phyloP scores from a whole-genome alignment of 2,329 filamentous ascomycete genomes.

The Colletotrichum sp. region DNA sequence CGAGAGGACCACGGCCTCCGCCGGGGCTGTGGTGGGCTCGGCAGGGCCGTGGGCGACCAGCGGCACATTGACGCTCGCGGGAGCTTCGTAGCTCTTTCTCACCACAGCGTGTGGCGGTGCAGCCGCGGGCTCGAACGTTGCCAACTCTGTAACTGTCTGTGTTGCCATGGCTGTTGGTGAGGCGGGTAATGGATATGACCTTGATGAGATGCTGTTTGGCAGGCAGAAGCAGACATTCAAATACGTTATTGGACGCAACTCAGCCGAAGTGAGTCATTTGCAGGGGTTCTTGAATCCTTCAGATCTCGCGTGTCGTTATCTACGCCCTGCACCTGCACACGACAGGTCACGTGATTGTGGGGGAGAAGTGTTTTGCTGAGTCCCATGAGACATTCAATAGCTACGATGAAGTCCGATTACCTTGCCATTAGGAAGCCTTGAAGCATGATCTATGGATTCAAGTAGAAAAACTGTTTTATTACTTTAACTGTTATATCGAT shows the following conservation, averaged over 20 bases:
- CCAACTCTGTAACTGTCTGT: neutral
- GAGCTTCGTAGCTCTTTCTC: neutral
- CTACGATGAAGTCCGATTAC: neutral
- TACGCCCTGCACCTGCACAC: neutral
- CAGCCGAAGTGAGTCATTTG: neutral
- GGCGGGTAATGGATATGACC: neutral
- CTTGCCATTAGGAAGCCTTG: neutral
- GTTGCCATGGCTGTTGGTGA: neutral
- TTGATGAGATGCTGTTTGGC: neutral
- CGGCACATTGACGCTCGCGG: neutral
- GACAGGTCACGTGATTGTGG: neutral
- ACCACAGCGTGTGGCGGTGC: fast-evolving
- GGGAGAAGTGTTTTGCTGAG: neutral
- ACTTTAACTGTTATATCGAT: neutral
- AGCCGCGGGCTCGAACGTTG: neutral
- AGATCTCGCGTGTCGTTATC: neutral
- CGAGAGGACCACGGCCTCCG: neutral
- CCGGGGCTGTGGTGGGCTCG: neutral
- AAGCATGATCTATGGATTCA: neutral
- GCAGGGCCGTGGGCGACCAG: neutral
- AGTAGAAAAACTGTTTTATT: neutral
- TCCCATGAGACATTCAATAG: neutral
- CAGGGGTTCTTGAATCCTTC: neutral
- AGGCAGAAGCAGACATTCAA: neutral
- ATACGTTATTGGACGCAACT: neutral